These are phyloP conservation scores for Apophysomyces trapeziformis DNA, from an alignment of 371 early-diverging fungal species.

Conservation along the genomic window DNA sequence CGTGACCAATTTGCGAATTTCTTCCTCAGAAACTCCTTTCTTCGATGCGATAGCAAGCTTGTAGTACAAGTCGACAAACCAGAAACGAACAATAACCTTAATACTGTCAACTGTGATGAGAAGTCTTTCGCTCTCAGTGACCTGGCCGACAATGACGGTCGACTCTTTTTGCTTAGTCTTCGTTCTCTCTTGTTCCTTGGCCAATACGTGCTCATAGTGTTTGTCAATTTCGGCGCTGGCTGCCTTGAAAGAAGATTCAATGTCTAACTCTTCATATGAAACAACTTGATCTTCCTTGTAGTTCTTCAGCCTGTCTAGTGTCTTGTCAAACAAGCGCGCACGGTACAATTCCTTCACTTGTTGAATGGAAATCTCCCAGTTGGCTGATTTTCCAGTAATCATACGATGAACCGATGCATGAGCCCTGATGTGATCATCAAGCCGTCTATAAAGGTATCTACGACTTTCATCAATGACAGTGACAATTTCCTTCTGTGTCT, in stretches of 20 bases:
- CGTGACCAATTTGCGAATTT: slow-evolving; percentile 30
- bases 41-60: slow-evolving; percentile 27
- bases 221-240: slow-evolving; percentile 32
- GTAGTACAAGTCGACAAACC: slow-evolving; percentile 30
- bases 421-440: slow-evolving; percentile 38
- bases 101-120: slow-evolving; percentile 36
- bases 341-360: slow-evolving; percentile 43
- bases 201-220: slow-evolving; percentile 23
- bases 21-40: slow-evolving; percentile 41
- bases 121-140: slow-evolving; percentile 20
- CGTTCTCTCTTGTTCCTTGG: slow-evolving; percentile 8
- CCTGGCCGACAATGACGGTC: slow-evolving; percentile 6
- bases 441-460: slow-evolving; percentile 32
- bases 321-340: slow-evolving; percentile 36
- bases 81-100: slow-evolving; percentile 39
- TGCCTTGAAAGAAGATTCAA: slow-evolving; percentile 22
- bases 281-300: slow-evolving; percentile 20
- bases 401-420: slow-evolving; percentile 30
- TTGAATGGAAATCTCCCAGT: slow-evolving; percentile 36
- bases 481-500: slow-evolving; percentile 31
- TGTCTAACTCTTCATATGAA: slow-evolving; percentile 22
- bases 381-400: slow-evolving; percentile 28
- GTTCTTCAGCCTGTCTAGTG: slow-evolving; percentile 27
- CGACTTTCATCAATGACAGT: slow-evolving; percentile 37
- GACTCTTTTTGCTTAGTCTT: background rate